A percentile compares a stretch with the other conserved stretches of the same genome.
These are phyloP conservation scores for Trametes cubensis DNA, from an alignment of 768 basidiomycete species.

Conservation along the genomic window DNA sequence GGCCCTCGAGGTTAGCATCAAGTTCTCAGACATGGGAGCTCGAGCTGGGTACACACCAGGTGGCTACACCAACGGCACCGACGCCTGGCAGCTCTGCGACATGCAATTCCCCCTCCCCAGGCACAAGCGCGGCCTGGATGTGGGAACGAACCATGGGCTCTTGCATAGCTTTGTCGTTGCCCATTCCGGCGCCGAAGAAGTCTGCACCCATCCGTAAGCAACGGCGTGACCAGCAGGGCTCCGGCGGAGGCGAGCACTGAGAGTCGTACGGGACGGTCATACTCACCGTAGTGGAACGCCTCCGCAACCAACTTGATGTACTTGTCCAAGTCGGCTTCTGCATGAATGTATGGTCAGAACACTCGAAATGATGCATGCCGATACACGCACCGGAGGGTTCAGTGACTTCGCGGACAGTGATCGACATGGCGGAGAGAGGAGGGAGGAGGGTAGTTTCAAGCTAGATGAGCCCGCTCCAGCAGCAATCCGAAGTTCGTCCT, in stretches of 20 bases:
- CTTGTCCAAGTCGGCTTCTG: constrained; percentile 1
- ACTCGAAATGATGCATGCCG: neutral
- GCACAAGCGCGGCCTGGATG: neutral
- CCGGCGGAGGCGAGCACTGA: neutral
- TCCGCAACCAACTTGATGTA: constrained; percentile 4
- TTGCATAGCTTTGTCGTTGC: neutral
- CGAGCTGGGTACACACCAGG: neutral
- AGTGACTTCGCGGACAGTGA: neutral
- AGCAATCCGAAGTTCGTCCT: too few relatives aligned
- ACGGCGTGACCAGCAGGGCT: neutral
- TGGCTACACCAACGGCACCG: constrained; percentile 8
- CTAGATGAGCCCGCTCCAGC: too few relatives aligned
- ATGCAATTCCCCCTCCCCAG: constrained; percentile 9
- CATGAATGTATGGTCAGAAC: neutral
- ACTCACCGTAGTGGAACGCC: constrained; percentile 6
- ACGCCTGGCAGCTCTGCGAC: constrained; percentile 12
- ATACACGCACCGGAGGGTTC: neutral
- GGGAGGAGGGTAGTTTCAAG: too few relatives aligned
- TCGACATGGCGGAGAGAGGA: neutral
- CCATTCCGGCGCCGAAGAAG: neutral
- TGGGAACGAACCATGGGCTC: neutral
- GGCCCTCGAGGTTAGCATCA: too few relatives aligned
- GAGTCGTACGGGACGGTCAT: neutral
- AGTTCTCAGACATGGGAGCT: too few relatives aligned
- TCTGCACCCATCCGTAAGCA: neutral